Base-by-base conservation (phyloP, 2,329 filamentous ascomycete species). In the Neonectria sp. region DNA sequence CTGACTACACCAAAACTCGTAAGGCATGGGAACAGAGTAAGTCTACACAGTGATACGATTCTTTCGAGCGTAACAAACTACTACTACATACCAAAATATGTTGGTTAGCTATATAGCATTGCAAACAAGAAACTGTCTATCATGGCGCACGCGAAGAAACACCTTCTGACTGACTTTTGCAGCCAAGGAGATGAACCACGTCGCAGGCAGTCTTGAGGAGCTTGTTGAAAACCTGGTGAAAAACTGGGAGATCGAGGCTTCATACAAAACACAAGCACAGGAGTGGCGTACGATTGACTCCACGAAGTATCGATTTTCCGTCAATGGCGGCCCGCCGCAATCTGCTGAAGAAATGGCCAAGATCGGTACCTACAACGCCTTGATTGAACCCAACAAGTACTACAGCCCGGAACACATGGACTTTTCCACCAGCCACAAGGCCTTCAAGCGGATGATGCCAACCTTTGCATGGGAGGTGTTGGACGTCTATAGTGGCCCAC, bases 381-480 rank as follows among this genome's bases (percentile, higher is more conserved):
- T 92, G 78, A 88, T 92, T 69, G 81, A 86, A 11, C 81, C 89
- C 12, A 91, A 90, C 75, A 85, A 89, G 76, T 92, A 87, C 81
- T 92, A 92, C 79, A 87, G 87, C 69, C 88, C 90, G 0, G 83
- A 83, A 56, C 84, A 88, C 65, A 89, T 86, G 3, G 89, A 90
- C 77, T 92, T 92, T 72, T 84, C 86, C 1, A 84, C 83, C 4
- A 91, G 88, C 75, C 90, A 93, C 82, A 92, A 92, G 83, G 89
- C 89, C 0, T 92, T 93, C 79, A 92, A 92, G 82, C 83, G 89
- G 60, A 92, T 92, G 90, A 92, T 93, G 90, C 90, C 90, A 0
- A 89, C 86, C 0, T 92, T 93, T 78, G 90, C 90, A 0, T 93
- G 90, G 90, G 91, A 92, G 79, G 90, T 92, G 1, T 76, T 91